A percentile compares a stretch with the other conserved stretches of the same genome.
Conservation (phyloP, 176 grass and related monocot genomes). For the Alopecurus myosuroides region DNA sequence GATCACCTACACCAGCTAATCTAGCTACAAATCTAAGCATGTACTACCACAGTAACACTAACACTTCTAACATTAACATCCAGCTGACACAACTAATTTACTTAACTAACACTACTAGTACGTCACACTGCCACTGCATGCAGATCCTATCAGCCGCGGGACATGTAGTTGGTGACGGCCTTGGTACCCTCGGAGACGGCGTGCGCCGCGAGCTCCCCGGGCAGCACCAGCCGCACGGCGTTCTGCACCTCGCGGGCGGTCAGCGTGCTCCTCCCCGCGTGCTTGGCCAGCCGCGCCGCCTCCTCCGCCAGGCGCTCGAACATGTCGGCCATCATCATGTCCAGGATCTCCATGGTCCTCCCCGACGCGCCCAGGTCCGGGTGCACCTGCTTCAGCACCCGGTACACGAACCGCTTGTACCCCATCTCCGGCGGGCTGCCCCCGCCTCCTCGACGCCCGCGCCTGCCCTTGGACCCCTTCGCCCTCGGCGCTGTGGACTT, state of each 20-base stretch:
- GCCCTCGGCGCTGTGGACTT: not conserved
- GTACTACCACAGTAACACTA: too few relatives aligned
- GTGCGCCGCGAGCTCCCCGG: constrained; percentile 48
- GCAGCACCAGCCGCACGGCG: constrained; percentile 63
- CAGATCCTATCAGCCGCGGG: not conserved
- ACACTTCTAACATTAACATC: too few relatives aligned
- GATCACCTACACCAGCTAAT: too few relatives aligned
- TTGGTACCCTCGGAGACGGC: constrained; percentile 54
- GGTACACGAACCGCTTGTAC: constrained; percentile 83
- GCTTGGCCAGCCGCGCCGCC: constrained; percentile 48
- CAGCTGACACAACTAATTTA: too few relatives aligned
- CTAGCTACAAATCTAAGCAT: too few relatives aligned
- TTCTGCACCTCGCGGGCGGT: constrained; percentile 57
- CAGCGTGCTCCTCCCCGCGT: constrained; percentile 24
- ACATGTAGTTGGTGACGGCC: constrained; percentile 47
- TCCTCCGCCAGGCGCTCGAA: constrained; percentile 74
- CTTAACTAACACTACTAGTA: too few relatives aligned
- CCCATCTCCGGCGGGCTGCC: constrained; percentile 2
- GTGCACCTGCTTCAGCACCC: constrained; percentile 93
- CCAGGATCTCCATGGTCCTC: constrained; percentile 63
- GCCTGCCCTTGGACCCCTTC: not conserved
- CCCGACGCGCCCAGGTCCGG: constrained; percentile 54
- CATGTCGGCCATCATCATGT: constrained; percentile 86
- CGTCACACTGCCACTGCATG: not conserved
- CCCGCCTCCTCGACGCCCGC: not conserved